Base-by-base conservation (phyloP, 192 early-diverging fungal species). In the Coemansia pectinata region DNA sequence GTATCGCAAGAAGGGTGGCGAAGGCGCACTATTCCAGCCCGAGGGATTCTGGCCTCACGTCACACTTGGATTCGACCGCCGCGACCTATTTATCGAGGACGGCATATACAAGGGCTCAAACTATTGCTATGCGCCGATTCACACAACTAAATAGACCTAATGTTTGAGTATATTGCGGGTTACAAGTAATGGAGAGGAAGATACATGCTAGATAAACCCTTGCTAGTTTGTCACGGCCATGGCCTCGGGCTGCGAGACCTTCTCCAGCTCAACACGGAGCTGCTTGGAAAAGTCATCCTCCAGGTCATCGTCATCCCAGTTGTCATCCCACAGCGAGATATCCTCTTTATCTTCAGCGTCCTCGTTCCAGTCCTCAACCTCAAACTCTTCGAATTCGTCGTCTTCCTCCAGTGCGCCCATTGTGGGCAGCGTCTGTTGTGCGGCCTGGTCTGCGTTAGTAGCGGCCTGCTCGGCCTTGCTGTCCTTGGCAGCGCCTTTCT, bases 381-480 rank as follows among this genome's bases (percentile, higher is more conserved):
- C 84, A 84, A 96, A 96, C 76, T 96, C 95, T 74, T 96, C 94
- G 84, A 96, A 96, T 70, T 96, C 95, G 70, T 96, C 95, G 85
- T 96, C 95, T 62, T 95, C 94, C 71, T 93, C 92, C 44, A 95
- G 80, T n/a, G 86, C 84, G 21, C 87, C 85, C 17, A 91, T 69
- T 55, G 89, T 88, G 34, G 91, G 87, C 33, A 61, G 42, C 57
- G 71, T 74, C 44, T 74, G 61, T 48, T 53, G 15, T 34, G 58
- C 66, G 23, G 59, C 11, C 36, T 61, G 59, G n/a, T 66, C 65
- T 21, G 60, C n/a, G 55, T 23, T 65, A 6, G 53, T 5, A 8
- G 59, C 25, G 3, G 71, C 39, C 58, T 50, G 64, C 57, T 69
- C 67, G 1, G 66, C 42, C 68, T 65, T 67, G 45, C 59, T 27